These are phyloP conservation scores for Taiwanofungus camphoratus DNA, from an alignment of 1,284 basidiomycete species.

Conservation along the genomic window DNA sequence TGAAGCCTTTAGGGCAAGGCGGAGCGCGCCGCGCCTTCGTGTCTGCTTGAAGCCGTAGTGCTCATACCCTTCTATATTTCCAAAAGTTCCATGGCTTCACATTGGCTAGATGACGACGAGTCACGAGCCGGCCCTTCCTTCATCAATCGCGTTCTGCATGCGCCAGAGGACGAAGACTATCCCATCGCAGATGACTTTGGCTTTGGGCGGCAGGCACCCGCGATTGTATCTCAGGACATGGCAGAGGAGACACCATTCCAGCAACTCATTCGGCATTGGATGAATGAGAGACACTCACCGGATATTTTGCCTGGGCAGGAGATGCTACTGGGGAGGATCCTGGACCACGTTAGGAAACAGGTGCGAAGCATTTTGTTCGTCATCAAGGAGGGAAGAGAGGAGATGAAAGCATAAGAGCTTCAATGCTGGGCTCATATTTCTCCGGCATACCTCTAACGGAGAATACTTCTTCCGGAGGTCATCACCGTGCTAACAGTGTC, in stretches of 20 bases:
- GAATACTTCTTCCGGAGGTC: too few relatives aligned
- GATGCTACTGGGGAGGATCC: constrained; percentile 60
- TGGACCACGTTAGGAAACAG: constrained; percentile 85
- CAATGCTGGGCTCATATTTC: too few relatives aligned
- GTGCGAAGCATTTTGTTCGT: constrained; percentile 38
- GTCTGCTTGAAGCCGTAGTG: too few relatives aligned
- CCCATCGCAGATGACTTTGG: constrained; percentile 16
- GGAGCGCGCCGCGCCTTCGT: too few relatives aligned
- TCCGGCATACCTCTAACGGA: too few relatives aligned
- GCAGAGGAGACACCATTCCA: constrained; percentile 44
- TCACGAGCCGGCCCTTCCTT: constrained; percentile 21
- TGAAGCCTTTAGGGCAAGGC: too few relatives aligned
- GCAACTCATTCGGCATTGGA: constrained; percentile 74
- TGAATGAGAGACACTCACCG: constrained; percentile 80
- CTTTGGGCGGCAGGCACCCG: constrained; percentile 5
- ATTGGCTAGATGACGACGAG: constrained; percentile 18
- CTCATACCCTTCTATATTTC: background rate
- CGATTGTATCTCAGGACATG: constrained; percentile 15
- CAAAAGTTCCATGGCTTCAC: constrained; percentile 10
- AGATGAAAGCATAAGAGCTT: background rate
- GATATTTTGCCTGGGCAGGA: constrained; percentile 77
- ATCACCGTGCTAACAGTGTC: constrained; percentile 14
- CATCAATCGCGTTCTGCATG: constrained; percentile 18
- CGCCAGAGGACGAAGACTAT: constrained; percentile 22
- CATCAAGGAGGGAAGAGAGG: background rate